Evolutionary conservation across 169 alveolate species (phyloP).

Genomic region (Perkinsus olseni): DNA sequence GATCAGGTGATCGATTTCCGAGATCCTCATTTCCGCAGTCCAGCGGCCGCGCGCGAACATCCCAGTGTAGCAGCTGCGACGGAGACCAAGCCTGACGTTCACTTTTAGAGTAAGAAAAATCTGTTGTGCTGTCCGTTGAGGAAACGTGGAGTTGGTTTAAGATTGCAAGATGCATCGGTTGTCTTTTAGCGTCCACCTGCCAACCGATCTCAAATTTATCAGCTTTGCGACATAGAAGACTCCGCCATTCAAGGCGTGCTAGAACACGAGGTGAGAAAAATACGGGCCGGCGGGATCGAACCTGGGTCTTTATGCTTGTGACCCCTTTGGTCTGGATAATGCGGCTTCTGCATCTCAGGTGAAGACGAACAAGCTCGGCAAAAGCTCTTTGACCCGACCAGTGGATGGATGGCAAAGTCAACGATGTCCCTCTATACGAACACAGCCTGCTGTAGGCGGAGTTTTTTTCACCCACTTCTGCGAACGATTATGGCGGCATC

Average conservation of each 20-base stretch:
- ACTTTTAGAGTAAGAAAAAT: not conserved
- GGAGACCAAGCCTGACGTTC: not conserved
- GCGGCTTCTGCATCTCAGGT: too few species aligned
- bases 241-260: not conserved
- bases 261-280: not conserved
- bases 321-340: too few species aligned
- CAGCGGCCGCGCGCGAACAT: not conserved
- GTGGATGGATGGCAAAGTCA: not conserved
- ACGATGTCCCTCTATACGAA: not conserved
- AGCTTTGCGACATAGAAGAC: not conserved
- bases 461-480: not conserved
- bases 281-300: too few species aligned
- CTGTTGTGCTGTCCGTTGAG: too few species aligned
- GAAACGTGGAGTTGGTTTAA: too few species aligned
- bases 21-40: constrained; percentile 1
- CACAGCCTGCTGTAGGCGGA: not conserved
- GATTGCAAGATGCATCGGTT: too few species aligned
- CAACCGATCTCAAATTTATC: not conserved
- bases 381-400: not conserved
- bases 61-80: not conserved
- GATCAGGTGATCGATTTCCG: not conserved
- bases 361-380: not conserved
- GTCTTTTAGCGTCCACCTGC: not conserved
- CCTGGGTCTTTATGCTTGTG: too few species aligned
- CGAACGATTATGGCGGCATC: not conserved